phyloP scores from a whole-genome alignment of 306 rosid genomes.

The Sicyos baderoa region DNA sequence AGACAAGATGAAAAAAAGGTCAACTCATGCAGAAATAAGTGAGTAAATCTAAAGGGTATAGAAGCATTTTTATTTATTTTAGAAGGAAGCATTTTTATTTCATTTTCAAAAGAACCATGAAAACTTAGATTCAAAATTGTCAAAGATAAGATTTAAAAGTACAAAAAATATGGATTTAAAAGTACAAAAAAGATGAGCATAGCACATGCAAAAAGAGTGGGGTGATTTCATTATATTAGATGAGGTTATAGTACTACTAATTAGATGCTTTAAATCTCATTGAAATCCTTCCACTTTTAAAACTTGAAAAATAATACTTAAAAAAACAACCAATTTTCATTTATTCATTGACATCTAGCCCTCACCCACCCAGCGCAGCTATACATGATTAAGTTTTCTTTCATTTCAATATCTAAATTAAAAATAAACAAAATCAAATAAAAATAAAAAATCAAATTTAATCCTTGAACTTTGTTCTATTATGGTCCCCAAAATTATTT shows the following conservation, averaged over 20 bases:
- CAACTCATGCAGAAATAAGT: background rate
- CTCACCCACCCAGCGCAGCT: too few relatives aligned
- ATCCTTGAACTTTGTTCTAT: too few relatives aligned
- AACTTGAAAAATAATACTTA: background rate
- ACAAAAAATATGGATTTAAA: background rate
- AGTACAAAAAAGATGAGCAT: background rate
- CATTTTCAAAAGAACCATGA: background rate
- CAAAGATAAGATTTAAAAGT: background rate
- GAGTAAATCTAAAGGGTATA: too few relatives aligned
- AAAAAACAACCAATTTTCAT: background rate
- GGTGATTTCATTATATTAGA: background rate
- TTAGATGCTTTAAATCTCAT: background rate
- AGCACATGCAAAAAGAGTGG: background rate
- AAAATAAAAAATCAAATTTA: too few relatives aligned
- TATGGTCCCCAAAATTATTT: too few relatives aligned
- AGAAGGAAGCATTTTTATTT: too few relatives aligned
- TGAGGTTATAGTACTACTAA: background rate
- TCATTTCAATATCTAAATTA: too few relatives aligned
- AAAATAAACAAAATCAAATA: too few relatives aligned
- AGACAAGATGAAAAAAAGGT: background rate
- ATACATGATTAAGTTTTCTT: too few relatives aligned
- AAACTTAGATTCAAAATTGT: background rate
- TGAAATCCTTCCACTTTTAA: background rate
- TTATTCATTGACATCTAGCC: too few relatives aligned
- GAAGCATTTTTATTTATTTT: too few relatives aligned